Evolutionary conservation across 768 basidiomycete genomes (phyloP), one percentile per base, ranked within the genome.

Genomic region (Solioccasus polychromus): DNA sequence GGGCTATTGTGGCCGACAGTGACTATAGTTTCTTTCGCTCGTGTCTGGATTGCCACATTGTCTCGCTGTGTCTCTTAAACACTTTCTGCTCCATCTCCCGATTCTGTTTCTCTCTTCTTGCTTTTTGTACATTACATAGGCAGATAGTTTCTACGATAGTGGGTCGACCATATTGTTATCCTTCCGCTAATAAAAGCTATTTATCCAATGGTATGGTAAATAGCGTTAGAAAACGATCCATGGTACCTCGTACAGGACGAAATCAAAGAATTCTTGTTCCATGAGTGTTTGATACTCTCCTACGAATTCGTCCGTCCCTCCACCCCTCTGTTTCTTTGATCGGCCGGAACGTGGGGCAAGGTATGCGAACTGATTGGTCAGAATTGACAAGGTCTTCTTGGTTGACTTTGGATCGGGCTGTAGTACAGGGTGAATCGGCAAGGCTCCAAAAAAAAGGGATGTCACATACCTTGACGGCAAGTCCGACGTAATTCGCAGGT

Each of bases 231-330:
- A 75, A 30, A 85, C 70, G 55, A 96, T 88, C 87, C 88, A 92
- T 25, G 91, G 92, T 42, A 99, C 79, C 66, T 97, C 95, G 62
- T 85, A 94, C 60, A 95, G 62, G 19, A 97, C 91, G 59, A 97
- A 99, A 67, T 95, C 92, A 63, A 87, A 92, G 63, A 88, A 89
- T 66, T 99, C 95, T 64, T 94, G 88, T 61, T 99, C 96, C 76
- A 99, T 79, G 29, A 99, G 70, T 11, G 81, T 79, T 63, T 92
- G 89, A 64, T 88, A 99, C 66, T 99, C 95, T 52, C 93, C 95
- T 12, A 79, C 75, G 45, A 91, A 85, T 22, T 92, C 90, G 5
- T 86, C 83, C 35, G 68, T 71, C 7, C 66, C 68, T 1, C 67
- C 69, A 8, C 57, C 59, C 19, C 50, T 51, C 47, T 51, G 51